These are phyloP conservation scores for cucumber (Cucumis sativus) DNA, from an alignment of 306 rosid genomes.

Conservation along the genomic window Cucumber_9930_V3 NC_026660.2:12261501-12262000, in stretches of 20 bases:
- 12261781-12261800: conserved; percentile 71
- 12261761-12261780: conserved; percentile 88
- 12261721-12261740: background rate
- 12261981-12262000: background rate
- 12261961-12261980: background rate
- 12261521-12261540: background rate
- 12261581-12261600: background rate
- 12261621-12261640: background rate
- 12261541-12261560: background rate
- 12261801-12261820: conserved; percentile 73
- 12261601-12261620: background rate
- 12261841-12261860: conserved; percentile 29
- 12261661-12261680: background rate
- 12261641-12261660: background rate
- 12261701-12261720: conserved; percentile 1
- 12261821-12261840: conserved; percentile 47
- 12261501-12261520: background rate
- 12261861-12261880: background rate
- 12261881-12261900: background rate
- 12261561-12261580: background rate
- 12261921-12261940: background rate
- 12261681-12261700: background rate
- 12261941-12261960: background rate
- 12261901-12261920: background rate
- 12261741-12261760: background rate